Evolutionary conservation across 805 yeast genomes (phyloP), one percentile per base, ranked within the genome.

Genomic region (Kockiozyma suomiensis): DNA sequence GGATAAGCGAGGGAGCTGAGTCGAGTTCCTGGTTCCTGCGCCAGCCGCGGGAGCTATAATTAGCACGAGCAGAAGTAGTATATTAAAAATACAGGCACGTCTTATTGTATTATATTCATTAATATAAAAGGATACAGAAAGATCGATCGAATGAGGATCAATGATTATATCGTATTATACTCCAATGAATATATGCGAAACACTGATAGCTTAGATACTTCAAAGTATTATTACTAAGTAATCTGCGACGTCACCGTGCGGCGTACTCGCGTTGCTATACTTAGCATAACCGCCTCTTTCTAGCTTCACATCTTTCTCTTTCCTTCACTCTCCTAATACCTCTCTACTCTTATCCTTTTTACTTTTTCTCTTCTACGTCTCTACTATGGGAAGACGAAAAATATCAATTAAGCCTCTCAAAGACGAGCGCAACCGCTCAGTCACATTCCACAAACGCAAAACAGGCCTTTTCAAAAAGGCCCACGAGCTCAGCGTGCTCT

Each of bases 361-460:
- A n/a, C n/a, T n/a, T n/a, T n/a, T n/a, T n/a, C n/a, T n/a, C 37
- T 21, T 25, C 42, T n/a, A 19, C 37, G 15, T 4, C 19, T 3
- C 15, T 21, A 32, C 42, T 23, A 94, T 93, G 99, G 99, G 99
- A 55, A 87, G 99, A 80, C 87, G 97, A 77, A 94, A 93, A 75
- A 93, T 93, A 66, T 94, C 88, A 64, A 93, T 93, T 69, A 85
- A 89, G 74, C 98, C 98, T 38, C 85, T 93, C 60, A 78, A 85
- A 12, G 97, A 93, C 68, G 97, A 93, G 73, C 80, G 98, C 58
- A 93, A 91, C 75, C 74, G 80, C 12, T 69, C 75, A 38, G 79
- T 77, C 19, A 93, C 99, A 0, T 94, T 93, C 73, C 90, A 90
- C 64, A 93, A 93, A 74, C 82, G 99, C 57, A 93, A 93, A 73